These are phyloP conservation scores for Xylaria digitata DNA, from an alignment of 2,329 filamentous ascomycete genomes.

Conservation along the genomic window DNA sequence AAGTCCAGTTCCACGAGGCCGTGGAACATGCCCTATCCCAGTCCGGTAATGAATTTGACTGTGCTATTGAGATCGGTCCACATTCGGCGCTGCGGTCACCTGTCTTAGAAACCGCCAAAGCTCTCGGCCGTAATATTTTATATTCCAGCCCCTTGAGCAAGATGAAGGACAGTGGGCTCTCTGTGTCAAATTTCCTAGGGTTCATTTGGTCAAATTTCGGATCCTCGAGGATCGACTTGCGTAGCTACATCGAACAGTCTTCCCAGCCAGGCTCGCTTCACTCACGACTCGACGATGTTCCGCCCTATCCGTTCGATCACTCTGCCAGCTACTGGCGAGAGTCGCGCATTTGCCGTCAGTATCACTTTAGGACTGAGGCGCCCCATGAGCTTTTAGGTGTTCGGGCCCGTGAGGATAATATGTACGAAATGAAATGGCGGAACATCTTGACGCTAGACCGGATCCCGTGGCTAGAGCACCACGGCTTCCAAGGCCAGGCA, in stretches of 20 bases:
- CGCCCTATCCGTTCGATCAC: conserved; percentile 63
- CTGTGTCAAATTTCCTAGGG: conserved; percentile 47
- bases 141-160: conserved; percentile 44
- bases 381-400: conserved; percentile 55
- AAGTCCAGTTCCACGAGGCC: conserved; percentile 56
- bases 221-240: conserved; percentile 31
- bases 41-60: conserved; percentile 43
- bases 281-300: conserved; percentile 48
- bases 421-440: conserved; percentile 54
- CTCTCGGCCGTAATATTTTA: conserved; percentile 37
- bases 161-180: conserved; percentile 40
- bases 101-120: conserved; percentile 42
- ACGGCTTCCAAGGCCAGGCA: conserved; percentile 57
- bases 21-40: conserved; percentile 40
- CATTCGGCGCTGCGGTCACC: conserved; percentile 47
- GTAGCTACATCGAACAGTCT: conserved; percentile 44
- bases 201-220: conserved; percentile 46
- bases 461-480: conserved; percentile 56
- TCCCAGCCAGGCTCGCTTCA: conserved; percentile 9
- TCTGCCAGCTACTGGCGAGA: conserved; percentile 57
- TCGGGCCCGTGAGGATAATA: conserved; percentile 53
- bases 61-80: conserved; percentile 48
- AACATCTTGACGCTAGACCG: conserved; percentile 54
- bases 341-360: conserved; percentile 57
- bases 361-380: conserved; percentile 46